phyloP scores from a whole-genome alignment of 2,329 filamentous ascomycete genomes.

The Sarocladium strictum region DNA sequence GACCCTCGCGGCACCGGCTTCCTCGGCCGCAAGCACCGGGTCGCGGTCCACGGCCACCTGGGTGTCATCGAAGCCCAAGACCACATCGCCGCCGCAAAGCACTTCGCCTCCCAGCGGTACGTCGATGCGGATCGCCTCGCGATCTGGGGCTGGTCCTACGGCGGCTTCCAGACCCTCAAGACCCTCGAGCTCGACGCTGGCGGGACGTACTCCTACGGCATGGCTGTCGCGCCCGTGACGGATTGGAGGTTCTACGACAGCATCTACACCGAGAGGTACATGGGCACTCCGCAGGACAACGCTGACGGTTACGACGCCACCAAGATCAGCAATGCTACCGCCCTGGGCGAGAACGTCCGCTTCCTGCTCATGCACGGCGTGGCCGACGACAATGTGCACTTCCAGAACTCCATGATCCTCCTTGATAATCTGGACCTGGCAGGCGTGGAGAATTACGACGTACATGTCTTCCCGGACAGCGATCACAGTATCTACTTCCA shows the following conservation, averaged over 20 bases:
- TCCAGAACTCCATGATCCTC: slow-evolving; percentile 86
- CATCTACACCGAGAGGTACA: slow-evolving; percentile 94
- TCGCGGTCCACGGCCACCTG: slow-evolving; percentile 75
- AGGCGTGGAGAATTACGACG: slow-evolving; percentile 86
- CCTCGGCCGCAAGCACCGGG: slow-evolving; percentile 77
- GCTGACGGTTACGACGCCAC: slow-evolving; percentile 67
- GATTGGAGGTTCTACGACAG: slow-evolving; percentile 96
- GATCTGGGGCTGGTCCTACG: slow-evolving; percentile 99
- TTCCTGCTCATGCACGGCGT: slow-evolving; percentile 95
- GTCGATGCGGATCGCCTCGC: slow-evolving; percentile 77
- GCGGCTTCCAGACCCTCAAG: slow-evolving; percentile 92
- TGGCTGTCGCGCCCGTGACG: slow-evolving; percentile 97
- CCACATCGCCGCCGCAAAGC: slow-evolving; percentile 84
- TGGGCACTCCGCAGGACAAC: slow-evolving; percentile 90
- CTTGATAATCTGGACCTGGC: slow-evolving; percentile 80
- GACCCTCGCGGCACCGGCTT: slow-evolving; percentile 91
- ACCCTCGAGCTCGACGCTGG: slow-evolving; percentile 88
- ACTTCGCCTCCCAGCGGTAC: slow-evolving; percentile 76
- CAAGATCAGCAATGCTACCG: slow-evolving; percentile 66
- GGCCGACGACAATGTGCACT: slow-evolving; percentile 96
- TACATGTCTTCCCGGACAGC: slow-evolving; percentile 93
- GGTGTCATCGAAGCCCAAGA: slow-evolving; percentile 81
- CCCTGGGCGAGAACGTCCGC: slow-evolving; percentile 69
- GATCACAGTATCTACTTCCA: slow-evolving; percentile 96
- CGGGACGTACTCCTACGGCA: slow-evolving; percentile 87